Base-by-base conservation (phyloP, 441 rosid species). In the Geranium incanum region DNA sequence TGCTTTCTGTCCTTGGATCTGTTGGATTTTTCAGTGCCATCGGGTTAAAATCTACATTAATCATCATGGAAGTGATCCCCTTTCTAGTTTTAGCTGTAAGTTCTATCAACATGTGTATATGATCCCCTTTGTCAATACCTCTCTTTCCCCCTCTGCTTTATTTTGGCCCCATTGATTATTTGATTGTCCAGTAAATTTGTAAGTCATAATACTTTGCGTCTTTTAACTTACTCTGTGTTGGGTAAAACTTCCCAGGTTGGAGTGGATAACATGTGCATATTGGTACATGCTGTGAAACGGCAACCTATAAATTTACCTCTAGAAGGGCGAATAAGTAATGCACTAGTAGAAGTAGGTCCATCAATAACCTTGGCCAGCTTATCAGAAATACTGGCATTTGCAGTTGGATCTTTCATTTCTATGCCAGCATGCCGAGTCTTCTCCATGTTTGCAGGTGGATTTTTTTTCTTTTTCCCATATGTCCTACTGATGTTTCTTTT, bases 401-500 rank as follows among this genome's bases (percentile, higher is more conserved):
- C 89, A 36, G 91, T 89, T 75, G 94, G 94, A 76, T 84, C 85
- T 74, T 89, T 89, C 79, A 86, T 80, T 73, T 86, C 89, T 69
- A 89, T 89, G 94, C 94, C 91, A 75, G 94, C 94, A n/a, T 85
- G 89, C 73, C 94, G 88, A 77, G 81, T 87, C 78, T 89, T 89
- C 84, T 89, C 94, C 70, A 85, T 89, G 81, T 87, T 89, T 81
- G 94, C 91, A 79, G 94, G 94, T 88, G 11, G 15, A 33, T 60
- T 21, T 60, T 60, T 21, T 66, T 60, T 28, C 15, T 67, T 69
- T 64, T 13, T 5, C 9, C 21, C 63, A 57, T 57, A 4, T 57
- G 38, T 11, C 37, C 66, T 23, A 62, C n/a, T 62, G 66, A 62
- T 3, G 66, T 28, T 23, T 21, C 66, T 23, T 23, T 62, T 11